phyloP scores from a whole-genome alignment of 352 stramenopile species.

The Phytophthora hybrid region DNA sequence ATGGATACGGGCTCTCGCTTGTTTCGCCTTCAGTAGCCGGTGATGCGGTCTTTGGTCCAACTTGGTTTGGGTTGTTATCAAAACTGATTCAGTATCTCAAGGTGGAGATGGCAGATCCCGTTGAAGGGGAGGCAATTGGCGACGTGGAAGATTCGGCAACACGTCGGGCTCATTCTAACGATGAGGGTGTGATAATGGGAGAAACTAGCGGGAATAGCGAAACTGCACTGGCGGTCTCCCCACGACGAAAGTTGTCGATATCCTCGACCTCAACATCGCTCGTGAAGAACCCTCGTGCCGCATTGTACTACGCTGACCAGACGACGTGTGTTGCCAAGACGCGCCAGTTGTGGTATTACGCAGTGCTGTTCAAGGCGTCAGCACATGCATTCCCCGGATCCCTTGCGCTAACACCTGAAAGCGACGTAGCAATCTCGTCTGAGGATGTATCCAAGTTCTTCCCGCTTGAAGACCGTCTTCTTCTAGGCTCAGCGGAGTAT shows the following conservation, averaged over 20 bases:
- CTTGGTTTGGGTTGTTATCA: conserved; percentile 62
- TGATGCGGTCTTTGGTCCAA: conserved; percentile 41
- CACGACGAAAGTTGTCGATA: conserved; percentile 29
- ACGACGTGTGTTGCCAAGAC: conserved; percentile 30
- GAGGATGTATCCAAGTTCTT: conserved; percentile 70
- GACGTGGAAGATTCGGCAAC: neutral
- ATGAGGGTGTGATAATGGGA: conserved; percentile 25
- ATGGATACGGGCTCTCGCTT: conserved; percentile 61
- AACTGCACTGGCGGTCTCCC: neutral
- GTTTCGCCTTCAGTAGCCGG: conserved; percentile 44
- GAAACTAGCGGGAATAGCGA: neutral
- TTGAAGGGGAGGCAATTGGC: neutral
- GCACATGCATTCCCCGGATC: conserved; percentile 61
- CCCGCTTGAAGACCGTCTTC: conserved; percentile 62
- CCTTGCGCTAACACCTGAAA: conserved; percentile 53
- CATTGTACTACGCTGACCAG: conserved; percentile 43
- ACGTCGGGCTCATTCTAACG: neutral
- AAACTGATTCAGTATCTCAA: conserved; percentile 67
- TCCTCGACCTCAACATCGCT: conserved; percentile 21
- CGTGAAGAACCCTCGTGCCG: conserved; percentile 19
- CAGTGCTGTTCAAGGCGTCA: conserved; percentile 70
- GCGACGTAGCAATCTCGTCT: conserved; percentile 43
- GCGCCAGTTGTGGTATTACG: conserved; percentile 78
- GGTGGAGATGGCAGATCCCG: conserved; percentile 34
- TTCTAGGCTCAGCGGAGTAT: conserved; percentile 68